phyloP scores from a whole-genome alignment of 2,329 filamentous ascomycete species.

The Lasiodiplodia hormozganensis region DNA sequence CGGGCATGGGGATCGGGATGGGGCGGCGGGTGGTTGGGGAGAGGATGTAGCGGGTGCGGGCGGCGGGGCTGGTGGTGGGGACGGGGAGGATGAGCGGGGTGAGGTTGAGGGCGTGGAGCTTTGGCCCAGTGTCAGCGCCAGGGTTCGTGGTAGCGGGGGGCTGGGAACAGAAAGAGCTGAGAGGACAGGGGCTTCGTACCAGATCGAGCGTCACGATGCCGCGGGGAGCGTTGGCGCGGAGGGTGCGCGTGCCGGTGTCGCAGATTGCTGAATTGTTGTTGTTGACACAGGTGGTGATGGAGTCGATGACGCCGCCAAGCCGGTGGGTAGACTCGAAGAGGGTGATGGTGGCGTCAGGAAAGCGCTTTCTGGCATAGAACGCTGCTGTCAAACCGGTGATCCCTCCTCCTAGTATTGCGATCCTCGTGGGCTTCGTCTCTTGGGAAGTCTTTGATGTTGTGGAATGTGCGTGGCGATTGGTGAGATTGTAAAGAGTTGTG shows the following conservation, averaged over 20 bases:
- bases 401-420: slow-evolving; percentile 18
- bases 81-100: neutral
- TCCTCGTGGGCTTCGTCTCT: neutral
- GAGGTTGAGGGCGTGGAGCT: slow-evolving; percentile 7
- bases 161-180: neutral
- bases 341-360: slow-evolving; percentile 12
- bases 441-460: neutral
- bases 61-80: neutral
- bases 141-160: neutral
- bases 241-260: slow-evolving; percentile 9
- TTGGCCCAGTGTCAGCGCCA: neutral
- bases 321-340: slow-evolving; percentile 7
- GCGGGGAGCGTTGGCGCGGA: slow-evolving; percentile 14
- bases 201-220: slow-evolving; percentile 16
- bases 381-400: slow-evolving; percentile 17
- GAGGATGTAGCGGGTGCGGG: slow-evolving; percentile 14
- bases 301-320: slow-evolving; percentile 14
- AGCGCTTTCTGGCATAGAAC: slow-evolving; percentile 5
- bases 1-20: neutral
- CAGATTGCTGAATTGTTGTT: neutral
- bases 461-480: neutral
- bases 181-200: neutral
- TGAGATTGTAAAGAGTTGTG: neutral
- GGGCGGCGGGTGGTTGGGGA: neutral
- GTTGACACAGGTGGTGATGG: neutral